Conservation (phyloP, 352 stramenopile species). For the Phytophthora pistaciae region DNA sequence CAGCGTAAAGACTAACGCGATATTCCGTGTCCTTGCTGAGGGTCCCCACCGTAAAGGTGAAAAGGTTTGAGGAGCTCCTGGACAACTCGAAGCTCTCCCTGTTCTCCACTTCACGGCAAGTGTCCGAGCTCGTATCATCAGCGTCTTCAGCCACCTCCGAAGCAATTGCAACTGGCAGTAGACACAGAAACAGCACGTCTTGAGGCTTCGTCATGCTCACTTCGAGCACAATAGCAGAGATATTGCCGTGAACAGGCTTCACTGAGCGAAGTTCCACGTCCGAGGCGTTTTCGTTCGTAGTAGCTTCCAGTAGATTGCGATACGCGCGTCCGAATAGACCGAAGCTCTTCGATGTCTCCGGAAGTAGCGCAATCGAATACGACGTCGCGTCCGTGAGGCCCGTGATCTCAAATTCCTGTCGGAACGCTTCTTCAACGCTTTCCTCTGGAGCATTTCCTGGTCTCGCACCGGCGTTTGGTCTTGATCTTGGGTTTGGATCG, state of each 20-base stretch:
- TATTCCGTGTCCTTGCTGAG: constrained; percentile 65
- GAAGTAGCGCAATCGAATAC: constrained; percentile 68
- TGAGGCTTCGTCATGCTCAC: constrained; percentile 65
- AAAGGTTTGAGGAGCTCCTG: constrained; percentile 23
- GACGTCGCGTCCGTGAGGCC: constrained; percentile 53
- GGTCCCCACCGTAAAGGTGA: constrained; percentile 59
- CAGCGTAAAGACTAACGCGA: constrained; percentile 55
- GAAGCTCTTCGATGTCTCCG: constrained; percentile 70
- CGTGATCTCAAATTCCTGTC: constrained; percentile 44
- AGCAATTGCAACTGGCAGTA: constrained; percentile 14
- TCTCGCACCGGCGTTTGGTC: neutral
- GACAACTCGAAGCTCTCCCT: constrained; percentile 33
- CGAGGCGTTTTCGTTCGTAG: constrained; percentile 77
- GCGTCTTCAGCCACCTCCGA: neutral
- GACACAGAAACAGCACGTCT: constrained; percentile 64
- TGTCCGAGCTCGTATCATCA: constrained; percentile 1
- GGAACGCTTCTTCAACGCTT: constrained; percentile 16
- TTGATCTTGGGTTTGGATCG: neutral
- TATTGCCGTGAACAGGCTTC: constrained; percentile 46
- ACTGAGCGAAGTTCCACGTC: constrained; percentile 44
- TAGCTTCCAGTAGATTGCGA: constrained; percentile 49
- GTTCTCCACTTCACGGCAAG: constrained; percentile 45
- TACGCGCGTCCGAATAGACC: constrained; percentile 68
- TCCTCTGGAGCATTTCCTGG: neutral
- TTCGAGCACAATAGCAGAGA: constrained; percentile 47